Percentiles rank a stretch among this genome's conserved stretches.
These are phyloP conservation scores for Talaromyces sp. DNA, from an alignment of 2,329 filamentous ascomycete genomes.

Conservation along the genomic window DNA sequence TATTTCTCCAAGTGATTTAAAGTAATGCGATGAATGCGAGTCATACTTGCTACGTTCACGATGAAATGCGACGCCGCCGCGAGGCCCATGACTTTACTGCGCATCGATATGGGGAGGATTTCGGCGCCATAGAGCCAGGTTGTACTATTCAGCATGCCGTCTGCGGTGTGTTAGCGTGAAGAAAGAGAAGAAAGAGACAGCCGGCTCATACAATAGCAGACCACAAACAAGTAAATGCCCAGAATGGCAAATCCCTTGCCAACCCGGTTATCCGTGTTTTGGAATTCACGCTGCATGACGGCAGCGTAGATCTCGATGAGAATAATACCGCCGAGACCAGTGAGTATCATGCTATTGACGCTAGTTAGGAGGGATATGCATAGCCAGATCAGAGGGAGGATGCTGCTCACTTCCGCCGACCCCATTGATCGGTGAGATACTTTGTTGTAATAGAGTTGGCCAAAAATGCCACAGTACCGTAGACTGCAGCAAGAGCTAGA, in stretches of 20 bases:
- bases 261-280: slow-evolving; percentile 49
- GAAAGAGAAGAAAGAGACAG: slow-evolving; percentile 12
- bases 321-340: slow-evolving; percentile 49
- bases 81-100: slow-evolving; percentile 53
- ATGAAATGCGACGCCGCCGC: slow-evolving; percentile 51
- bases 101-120: slow-evolving; percentile 48
- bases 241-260: slow-evolving; percentile 58
- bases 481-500: slow-evolving; percentile 50
- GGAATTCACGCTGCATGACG: slow-evolving; percentile 55
- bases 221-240: slow-evolving; percentile 56
- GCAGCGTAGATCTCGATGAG: slow-evolving; percentile 56
- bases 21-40: neutral
- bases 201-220: slow-evolving; percentile 45
- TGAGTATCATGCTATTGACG: slow-evolving; percentile 47
- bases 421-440: slow-evolving; percentile 54
- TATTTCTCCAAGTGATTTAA: slow-evolving; percentile 3
- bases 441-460: slow-evolving; percentile 49
- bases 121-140: slow-evolving; percentile 55
- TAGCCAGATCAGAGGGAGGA: neutral
- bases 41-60: slow-evolving; percentile 48
- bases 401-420: slow-evolving; percentile 46
- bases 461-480: slow-evolving; percentile 50
- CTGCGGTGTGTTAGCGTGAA: slow-evolving; percentile 20
- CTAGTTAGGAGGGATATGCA: slow-evolving; percentile 1
- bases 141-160: slow-evolving; percentile 50